Evolutionary conservation across 129 eudicot species (phyloP).

Genomic region (Lonicera japonica): DNA sequence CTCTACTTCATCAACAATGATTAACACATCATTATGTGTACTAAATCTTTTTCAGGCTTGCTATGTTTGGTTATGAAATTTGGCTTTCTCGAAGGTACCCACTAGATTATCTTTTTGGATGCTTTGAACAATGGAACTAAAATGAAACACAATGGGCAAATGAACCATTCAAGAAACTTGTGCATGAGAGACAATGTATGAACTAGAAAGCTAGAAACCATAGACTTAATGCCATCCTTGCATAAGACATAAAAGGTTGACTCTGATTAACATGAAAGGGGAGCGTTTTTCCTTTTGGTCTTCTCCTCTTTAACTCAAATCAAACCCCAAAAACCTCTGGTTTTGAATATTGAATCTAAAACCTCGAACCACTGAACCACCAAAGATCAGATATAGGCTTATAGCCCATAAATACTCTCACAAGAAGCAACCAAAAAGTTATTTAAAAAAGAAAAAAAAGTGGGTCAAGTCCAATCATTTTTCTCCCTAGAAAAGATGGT

Average conservation of each 20-base stretch:
- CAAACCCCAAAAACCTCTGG: neutral
- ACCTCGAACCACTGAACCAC: neutral
- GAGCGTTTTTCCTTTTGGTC: neutral
- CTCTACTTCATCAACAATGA: too few relatives aligned
- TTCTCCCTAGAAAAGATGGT: neutral
- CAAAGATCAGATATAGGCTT: neutral
- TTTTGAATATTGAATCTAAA: constrained; percentile 2
- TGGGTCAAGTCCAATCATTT: neutral
- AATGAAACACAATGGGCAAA: neutral
- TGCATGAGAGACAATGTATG: neutral
- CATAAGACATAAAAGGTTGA: neutral
- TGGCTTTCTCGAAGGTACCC: neutral
- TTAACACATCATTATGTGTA: neutral
- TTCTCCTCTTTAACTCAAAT: neutral
- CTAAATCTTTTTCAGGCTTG: neutral
- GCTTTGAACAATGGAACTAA: constrained; percentile 9
- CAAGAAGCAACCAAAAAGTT: neutral
- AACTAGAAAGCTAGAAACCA: neutral
- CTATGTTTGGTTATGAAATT: neutral
- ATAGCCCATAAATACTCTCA: neutral
- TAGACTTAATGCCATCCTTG: neutral
- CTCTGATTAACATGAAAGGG: neutral
- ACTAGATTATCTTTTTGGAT: neutral
- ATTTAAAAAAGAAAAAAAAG: neutral
- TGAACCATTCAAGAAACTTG: neutral